Evolutionary conservation across 1,139 yeast genomes (phyloP).

Genomic region (Geotrichum fermentans): DNA sequence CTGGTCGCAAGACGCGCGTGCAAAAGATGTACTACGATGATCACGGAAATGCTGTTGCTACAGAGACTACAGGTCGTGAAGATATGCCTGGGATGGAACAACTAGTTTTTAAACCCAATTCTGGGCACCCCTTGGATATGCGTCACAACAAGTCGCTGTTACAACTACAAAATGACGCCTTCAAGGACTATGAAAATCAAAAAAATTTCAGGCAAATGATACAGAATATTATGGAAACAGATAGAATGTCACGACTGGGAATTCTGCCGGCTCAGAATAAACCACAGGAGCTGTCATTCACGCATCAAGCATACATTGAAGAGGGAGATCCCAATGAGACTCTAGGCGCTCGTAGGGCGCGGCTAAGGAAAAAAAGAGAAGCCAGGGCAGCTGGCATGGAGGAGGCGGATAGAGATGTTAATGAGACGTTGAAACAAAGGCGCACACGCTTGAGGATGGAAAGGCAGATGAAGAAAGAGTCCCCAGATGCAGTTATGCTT

Average conservation of each 20-base stretch:
- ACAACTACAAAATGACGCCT: conserved; percentile 36
- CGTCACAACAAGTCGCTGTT: conserved; percentile 32
- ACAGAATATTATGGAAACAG: conserved; percentile 20
- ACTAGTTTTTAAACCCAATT: conserved; percentile 15
- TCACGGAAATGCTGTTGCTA: conserved; percentile 23
- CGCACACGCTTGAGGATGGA: conserved; percentile 32
- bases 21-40: conserved; percentile 29
- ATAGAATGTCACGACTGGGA: conserved; percentile 17
- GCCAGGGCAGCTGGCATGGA: conserved; percentile 24
- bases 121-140: conserved; percentile 34
- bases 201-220: conserved; percentile 26
- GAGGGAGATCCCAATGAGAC: conserved; percentile 27
- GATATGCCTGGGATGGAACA: conserved; percentile 19
- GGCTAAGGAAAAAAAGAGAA: conserved; percentile 27
- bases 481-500: too few species aligned
- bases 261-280: conserved; percentile 1
- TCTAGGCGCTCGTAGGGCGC: conserved; percentile 31
- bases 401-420: neutral
- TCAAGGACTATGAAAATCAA: conserved; percentile 33
- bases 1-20: conserved; percentile 32
- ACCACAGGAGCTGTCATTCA: conserved; percentile 5
- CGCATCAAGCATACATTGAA: conserved; percentile 4
- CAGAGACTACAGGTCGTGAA: conserved; percentile 17
- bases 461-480: conserved; percentile 11
- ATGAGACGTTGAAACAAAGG: conserved; percentile 34